Percentiles rank a stretch among this genome's conserved stretches.
These are phyloP conservation scores for Melaleuca quinquenervia DNA, from an alignment of 345 rosid genomes.

Conservation along the genomic window DNA sequence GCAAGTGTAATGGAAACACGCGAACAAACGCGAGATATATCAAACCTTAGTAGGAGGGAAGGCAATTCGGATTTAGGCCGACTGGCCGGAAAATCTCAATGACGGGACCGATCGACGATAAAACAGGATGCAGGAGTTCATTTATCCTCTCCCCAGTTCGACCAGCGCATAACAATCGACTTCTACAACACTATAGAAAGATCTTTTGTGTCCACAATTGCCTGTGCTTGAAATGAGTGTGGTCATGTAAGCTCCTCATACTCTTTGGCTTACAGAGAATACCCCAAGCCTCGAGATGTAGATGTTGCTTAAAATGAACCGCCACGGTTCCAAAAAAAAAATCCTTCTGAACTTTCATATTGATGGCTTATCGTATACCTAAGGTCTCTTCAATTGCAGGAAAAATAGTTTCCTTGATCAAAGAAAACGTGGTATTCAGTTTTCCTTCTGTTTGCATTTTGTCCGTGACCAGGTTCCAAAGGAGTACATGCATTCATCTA, in stretches of 20 bases:
- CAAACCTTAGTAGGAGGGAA: not conserved
- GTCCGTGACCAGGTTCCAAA: not conserved
- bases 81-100: too few species aligned
- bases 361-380: too few species aligned
- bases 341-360: too few species aligned
- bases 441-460: not conserved
- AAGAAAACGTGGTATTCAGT: not conserved
- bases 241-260: too few species aligned
- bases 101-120: not conserved
- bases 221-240: not conserved
- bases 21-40: not conserved
- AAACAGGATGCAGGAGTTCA: not conserved
- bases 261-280: too few species aligned
- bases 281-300: too few species aligned
- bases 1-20: too few species aligned
- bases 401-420: not conserved
- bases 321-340: too few species aligned
- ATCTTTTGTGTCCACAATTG: not conserved
- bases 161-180: not conserved
- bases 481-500: not conserved
- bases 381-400: too few species aligned
- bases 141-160: rapidly evolving
- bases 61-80: too few species aligned
- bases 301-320: too few species aligned
- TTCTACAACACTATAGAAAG: not conserved